phyloP scores from a whole-genome alignment of 1,139 yeast genomes.

The Saccharomyces hybrid region DNA sequence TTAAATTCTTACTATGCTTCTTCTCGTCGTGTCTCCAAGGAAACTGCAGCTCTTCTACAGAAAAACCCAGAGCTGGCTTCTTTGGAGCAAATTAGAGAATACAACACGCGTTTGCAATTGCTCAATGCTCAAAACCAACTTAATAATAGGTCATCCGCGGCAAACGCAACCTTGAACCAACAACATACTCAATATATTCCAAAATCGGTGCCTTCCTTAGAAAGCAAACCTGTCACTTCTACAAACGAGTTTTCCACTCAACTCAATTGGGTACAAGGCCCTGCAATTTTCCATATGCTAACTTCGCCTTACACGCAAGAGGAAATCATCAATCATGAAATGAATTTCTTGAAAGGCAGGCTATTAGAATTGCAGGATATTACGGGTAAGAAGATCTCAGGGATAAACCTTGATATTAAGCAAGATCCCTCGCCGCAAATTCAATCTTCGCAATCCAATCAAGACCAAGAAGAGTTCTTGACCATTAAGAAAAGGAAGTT shows the following conservation, averaged over 20 bases:
- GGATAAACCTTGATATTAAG: constrained; percentile 11
- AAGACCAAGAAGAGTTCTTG: neutral
- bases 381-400: constrained; percentile 20
- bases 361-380: constrained; percentile 25
- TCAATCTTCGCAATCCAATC: neutral
- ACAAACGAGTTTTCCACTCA: constrained; percentile 14
- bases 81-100: constrained; percentile 25
- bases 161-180: neutral
- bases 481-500: constrained; percentile 7
- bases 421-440: neutral
- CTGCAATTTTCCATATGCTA: constrained; percentile 26
- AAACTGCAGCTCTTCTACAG: constrained; percentile 7
- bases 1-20: constrained; percentile 2
- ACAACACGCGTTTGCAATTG: constrained; percentile 22
- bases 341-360: constrained; percentile 23
- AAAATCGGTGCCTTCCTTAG: constrained; percentile 16
- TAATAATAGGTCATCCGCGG: constrained; percentile 2
- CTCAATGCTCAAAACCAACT: constrained; percentile 16
- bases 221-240: constrained; percentile 19
- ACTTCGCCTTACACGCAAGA: constrained; percentile 21
- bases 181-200: constrained; percentile 19
- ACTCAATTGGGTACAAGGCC: constrained; percentile 28
- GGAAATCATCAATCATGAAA: constrained; percentile 22
- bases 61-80: constrained; percentile 23
- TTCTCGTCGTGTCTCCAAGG: constrained; percentile 6